Evolutionary conservation across 208 protist species (phyloP).

Genomic region (Leishmania major): DNA sequence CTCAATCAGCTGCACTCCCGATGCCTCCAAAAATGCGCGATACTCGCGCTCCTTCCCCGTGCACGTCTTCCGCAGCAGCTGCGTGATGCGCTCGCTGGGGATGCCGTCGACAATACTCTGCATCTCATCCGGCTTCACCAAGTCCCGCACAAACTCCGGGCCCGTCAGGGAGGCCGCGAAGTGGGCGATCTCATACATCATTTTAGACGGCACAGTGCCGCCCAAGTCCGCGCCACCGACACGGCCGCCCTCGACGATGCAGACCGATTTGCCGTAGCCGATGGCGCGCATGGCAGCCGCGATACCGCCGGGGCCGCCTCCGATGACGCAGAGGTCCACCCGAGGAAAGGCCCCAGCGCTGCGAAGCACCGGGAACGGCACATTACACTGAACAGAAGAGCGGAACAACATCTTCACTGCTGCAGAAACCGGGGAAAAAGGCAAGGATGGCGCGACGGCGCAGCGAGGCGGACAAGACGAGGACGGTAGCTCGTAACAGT

Average conservation of each 20-base stretch:
- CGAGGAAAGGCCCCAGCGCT: constrained; percentile 49
- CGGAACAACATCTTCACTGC: constrained; percentile 29
- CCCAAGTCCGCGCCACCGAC: constrained; percentile 64
- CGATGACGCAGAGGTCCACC: constrained; percentile 78
- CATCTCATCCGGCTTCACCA: constrained; percentile 37
- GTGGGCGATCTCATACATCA: constrained; percentile 69
- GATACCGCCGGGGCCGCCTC: constrained; percentile 64
- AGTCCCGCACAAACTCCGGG: constrained; percentile 26
- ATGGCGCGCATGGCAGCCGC: constrained; percentile 61
- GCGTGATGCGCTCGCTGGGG: constrained; percentile 34
- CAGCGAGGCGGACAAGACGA: not conserved
- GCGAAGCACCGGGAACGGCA: constrained; percentile 50
- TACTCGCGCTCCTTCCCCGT: constrained; percentile 44
- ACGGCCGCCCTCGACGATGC: constrained; percentile 56
- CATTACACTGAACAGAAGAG: constrained; percentile 9
- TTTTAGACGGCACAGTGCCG: constrained; percentile 74
- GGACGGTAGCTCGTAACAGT: too few species aligned
- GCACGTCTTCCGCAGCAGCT: constrained; percentile 44
- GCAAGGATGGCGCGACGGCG: not conserved
- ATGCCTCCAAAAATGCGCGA: constrained; percentile 24
- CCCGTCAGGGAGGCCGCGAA: constrained; percentile 38
- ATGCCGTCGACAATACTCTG: constrained; percentile 27
- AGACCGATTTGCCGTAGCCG: constrained; percentile 59
- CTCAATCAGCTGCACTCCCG: constrained; percentile 57
- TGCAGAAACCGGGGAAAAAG: not conserved